Evolutionary conservation across 164 flowering plant genomes (phyloP), one percentile per base, ranked within the genome.

Genomic region (Annona cherimola): DNA sequence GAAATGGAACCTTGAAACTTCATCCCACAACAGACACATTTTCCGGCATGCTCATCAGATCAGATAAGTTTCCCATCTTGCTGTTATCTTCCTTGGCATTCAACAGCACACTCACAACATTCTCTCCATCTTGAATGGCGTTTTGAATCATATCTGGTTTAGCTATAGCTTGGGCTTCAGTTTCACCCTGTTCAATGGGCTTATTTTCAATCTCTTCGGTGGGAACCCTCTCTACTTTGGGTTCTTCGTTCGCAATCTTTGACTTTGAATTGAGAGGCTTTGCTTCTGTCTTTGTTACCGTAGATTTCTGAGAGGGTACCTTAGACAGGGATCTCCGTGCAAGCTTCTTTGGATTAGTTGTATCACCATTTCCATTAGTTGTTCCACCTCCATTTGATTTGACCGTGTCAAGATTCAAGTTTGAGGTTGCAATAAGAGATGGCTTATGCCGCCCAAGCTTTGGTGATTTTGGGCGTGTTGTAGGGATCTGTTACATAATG

Each of bases 401-500:
- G 68, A 26, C 71, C 42, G 67, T 66, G 42, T 78, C 82, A 55
- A 61, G 42, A 69, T 64, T 80, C 39, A 76, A 71, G 63, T 66
- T 80, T 61, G 90, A 87, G 70, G 80, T 73, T 63, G 83, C 65
- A 42, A 63, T 61, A 11, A 50, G 11, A 5, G 76, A 68, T 74
- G 71, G 76, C 77, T 94, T 90, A 74, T 80, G 74, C 76, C 97
- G 87, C 69, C 97, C 97, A 68, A 94, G 87, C 86, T 90, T 91
- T 2, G 98, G 97, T 69, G 98, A 94, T 78, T 20, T 76, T 44
- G 98, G 74, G 19, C 96, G 89, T 16, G 98, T 94, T 2, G 92
- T 89, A 69, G 98, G 98, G 74, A 90, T 87, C 98, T 93, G 69
- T 54, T 20, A 40, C 57, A 60, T 42, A 18, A 44, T 16, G 60